Percentiles rank a stretch among this genome's conserved stretches.
Conservation (phyloP, 169 alveolate genomes). For the Eimeria nieschulzi region DNA sequence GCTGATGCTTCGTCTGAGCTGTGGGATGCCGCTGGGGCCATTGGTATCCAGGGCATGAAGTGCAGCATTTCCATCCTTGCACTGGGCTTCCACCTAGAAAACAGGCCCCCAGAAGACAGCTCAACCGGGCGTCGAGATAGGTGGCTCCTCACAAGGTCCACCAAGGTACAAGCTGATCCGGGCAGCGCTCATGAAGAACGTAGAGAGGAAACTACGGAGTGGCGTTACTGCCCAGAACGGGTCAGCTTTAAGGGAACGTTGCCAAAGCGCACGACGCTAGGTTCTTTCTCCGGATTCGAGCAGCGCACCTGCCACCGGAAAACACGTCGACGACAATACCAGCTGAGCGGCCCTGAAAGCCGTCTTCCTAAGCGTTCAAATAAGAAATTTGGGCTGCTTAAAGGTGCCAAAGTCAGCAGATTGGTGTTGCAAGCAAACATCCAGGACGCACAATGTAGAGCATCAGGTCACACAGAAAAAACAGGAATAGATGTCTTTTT, state of each 20-base stretch:
- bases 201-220: background rate
- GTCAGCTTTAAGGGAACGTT: background rate
- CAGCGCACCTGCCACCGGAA: background rate
- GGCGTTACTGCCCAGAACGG: conserved; percentile 3
- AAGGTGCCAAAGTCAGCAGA: background rate
- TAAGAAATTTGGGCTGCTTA: background rate
- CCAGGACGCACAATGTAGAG: background rate
- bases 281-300: background rate
- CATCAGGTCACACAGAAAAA: background rate
- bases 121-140: background rate
- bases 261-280: background rate
- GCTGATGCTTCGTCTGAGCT: background rate
- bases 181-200: background rate
- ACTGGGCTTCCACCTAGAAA: background rate
- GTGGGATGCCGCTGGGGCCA: background rate
- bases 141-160: background rate
- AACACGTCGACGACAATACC: background rate
- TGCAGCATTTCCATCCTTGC: background rate
- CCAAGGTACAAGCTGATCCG: background rate
- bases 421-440: background rate
- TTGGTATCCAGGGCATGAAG: background rate
- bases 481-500: background rate
- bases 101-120: background rate
- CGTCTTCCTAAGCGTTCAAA: background rate
- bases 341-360: background rate